Conservation (phyloP, 257 asterid genomes). For the Anisodus acutangulus region DNA sequence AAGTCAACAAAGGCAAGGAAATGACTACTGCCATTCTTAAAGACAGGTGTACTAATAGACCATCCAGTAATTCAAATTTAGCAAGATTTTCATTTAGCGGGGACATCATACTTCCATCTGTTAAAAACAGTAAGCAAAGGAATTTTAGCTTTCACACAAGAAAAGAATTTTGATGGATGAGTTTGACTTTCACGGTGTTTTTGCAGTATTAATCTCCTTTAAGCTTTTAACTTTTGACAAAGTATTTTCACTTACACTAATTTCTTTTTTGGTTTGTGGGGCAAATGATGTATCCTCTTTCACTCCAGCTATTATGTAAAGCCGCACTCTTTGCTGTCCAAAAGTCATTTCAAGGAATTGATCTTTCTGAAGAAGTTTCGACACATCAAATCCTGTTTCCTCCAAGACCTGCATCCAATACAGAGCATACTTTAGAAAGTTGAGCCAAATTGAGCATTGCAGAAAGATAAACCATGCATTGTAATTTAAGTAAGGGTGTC, state of each 20-base stretch:
- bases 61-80: background rate
- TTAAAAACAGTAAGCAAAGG: background rate
- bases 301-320: constrained; percentile 79
- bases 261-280: constrained; percentile 87
- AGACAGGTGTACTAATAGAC: background rate
- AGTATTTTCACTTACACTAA: constrained; percentile 62
- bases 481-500: background rate
- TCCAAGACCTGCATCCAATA: constrained; percentile 69
- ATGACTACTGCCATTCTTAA: background rate
- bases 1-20: background rate
- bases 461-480: constrained; percentile 2
- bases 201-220: background rate
- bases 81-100: background rate
- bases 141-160: constrained; percentile 9
- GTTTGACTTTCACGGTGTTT: background rate
- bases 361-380: constrained; percentile 69
- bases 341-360: constrained; percentile 75
- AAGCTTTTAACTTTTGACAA: background rate
- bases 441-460: constrained; percentile 14
- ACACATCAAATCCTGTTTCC: constrained; percentile 89
- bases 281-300: constrained; percentile 78
- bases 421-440: constrained; percentile 31
- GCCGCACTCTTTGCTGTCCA: constrained; percentile 88
- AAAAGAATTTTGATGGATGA: constrained; percentile 6
- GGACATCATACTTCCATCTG: background rate